These are phyloP conservation scores for Henningerozyma blattae DNA, from an alignment of 805 yeast genomes.

Conservation along the genomic window DNA sequence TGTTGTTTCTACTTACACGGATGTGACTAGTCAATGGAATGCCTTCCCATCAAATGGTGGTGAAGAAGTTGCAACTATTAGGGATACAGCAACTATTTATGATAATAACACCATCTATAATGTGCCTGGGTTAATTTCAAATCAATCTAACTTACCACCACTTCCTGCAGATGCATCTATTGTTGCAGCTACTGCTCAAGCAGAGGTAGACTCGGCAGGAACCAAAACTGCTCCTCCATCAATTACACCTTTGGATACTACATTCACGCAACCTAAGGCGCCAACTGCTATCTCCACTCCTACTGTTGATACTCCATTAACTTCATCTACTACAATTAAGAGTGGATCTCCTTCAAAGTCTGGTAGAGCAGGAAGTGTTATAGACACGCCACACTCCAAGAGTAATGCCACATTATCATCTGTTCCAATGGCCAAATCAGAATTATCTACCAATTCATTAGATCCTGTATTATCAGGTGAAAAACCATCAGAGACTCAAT, in stretches of 20 bases:
- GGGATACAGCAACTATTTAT: conserved; percentile 24
- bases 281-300: too few relatives aligned
- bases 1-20: conserved; percentile 18
- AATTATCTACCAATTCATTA: neutral
- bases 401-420: too few relatives aligned
- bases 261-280: too few relatives aligned
- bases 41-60: conserved; percentile 22
- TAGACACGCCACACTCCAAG: too few relatives aligned
- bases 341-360: too few relatives aligned
- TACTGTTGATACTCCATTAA: too few relatives aligned
- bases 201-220: too few relatives aligned
- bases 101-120: conserved; percentile 26
- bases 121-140: conserved; percentile 23
- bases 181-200: neutral
- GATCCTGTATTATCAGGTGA: neutral
- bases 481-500: neutral
- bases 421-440: too few relatives aligned
- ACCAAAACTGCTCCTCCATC: neutral
- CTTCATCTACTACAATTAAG: too few relatives aligned
- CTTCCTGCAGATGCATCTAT: conserved; percentile 14
- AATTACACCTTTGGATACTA: neutral
- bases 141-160: conserved; percentile 21
- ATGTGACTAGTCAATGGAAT: conserved; percentile 24
- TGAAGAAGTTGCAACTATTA: conserved; percentile 21
- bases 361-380: too few relatives aligned